Conservation (phyloP, 768 basidiomycete genomes). For the Psilocybe cubensis region DNA sequence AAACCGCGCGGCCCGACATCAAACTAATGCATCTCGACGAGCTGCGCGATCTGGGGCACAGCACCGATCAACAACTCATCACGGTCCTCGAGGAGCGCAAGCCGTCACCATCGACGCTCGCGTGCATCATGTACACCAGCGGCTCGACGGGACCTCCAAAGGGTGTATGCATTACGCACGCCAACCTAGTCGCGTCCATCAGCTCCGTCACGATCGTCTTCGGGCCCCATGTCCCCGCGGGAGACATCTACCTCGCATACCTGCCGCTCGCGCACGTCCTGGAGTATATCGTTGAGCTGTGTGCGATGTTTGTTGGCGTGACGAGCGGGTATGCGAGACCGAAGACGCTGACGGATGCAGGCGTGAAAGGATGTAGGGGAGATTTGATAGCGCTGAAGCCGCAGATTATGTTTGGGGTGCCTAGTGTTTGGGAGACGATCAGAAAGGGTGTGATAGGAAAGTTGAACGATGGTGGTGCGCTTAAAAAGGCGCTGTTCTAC, state of each 20-base stretch:
- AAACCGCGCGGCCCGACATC: conserved; percentile 48
- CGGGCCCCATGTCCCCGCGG: conserved; percentile 50
- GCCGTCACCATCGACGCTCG: conserved; percentile 36
- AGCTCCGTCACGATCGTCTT: conserved; percentile 69
- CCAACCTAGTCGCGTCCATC: conserved; percentile 78
- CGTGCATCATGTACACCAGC: conserved; percentile 63
- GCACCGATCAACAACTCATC: neutral
- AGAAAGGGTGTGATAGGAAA: conserved; percentile 86
- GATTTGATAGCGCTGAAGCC: conserved; percentile 79
- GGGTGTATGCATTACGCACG: conserved; percentile 83
- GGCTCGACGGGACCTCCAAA: conserved; percentile 87
- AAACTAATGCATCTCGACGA: conserved; percentile 65
- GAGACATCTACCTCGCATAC: conserved; percentile 77
- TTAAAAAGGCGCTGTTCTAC: conserved; percentile 72
- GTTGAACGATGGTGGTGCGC: conserved; percentile 58
- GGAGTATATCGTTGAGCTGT: conserved; percentile 85
- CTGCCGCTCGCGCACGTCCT: conserved; percentile 88
- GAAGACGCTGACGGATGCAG: conserved; percentile 87
- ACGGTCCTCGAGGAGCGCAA: conserved; percentile 37
- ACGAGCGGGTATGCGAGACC: conserved; percentile 80
- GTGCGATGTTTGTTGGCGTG: conserved; percentile 66
- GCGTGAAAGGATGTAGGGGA: conserved; percentile 72
- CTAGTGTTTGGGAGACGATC: conserved; percentile 90
- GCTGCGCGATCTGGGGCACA: conserved; percentile 54
- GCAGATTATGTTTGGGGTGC: conserved; percentile 84